Conservation (phyloP, 2,329 filamentous ascomycete genomes). For the Ophiostoma perfectum region DNA sequence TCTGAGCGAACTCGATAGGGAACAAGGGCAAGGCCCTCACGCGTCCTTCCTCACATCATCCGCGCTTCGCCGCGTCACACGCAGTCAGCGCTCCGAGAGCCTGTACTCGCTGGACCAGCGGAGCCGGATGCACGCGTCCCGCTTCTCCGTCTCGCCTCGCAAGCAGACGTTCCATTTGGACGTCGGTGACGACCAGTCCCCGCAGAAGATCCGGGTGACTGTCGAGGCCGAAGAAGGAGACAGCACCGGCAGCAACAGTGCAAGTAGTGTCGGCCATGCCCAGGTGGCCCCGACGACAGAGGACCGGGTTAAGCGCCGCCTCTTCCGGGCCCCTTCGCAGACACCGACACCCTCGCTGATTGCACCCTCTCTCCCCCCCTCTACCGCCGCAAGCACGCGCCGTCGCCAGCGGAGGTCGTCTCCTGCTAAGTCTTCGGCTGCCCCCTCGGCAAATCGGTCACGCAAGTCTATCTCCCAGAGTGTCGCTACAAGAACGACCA, state of each 20-base stretch:
- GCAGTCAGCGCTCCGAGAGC: conserved; percentile 36
- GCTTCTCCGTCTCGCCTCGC: conserved; percentile 40
- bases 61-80: conserved; percentile 40
- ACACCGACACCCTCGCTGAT: conserved; percentile 33
- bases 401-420: conserved; percentile 18
- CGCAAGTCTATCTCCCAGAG: neutral
- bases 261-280: neutral
- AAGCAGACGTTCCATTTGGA: conserved; percentile 55
- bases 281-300: neutral
- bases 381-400: neutral
- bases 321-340: conserved; percentile 28
- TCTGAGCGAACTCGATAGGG: conserved; percentile 11
- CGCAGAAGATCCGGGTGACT: conserved; percentile 50
- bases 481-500: conserved; percentile 18
- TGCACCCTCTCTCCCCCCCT: conserved; percentile 31
- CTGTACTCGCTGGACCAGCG: conserved; percentile 18
- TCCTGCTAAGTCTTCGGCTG: conserved; percentile 30
- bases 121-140: conserved; percentile 19
- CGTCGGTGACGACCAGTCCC: conserved; percentile 45
- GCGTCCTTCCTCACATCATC: conserved; percentile 9
- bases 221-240: conserved; percentile 44
- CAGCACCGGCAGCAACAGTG: conserved; percentile 21
- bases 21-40: neutral
- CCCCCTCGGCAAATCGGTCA: conserved; percentile 23
- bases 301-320: conserved; percentile 33